phyloP scores from a whole-genome alignment of 2,329 filamentous ascomycete species.

The Endocalyx cinctus region DNA sequence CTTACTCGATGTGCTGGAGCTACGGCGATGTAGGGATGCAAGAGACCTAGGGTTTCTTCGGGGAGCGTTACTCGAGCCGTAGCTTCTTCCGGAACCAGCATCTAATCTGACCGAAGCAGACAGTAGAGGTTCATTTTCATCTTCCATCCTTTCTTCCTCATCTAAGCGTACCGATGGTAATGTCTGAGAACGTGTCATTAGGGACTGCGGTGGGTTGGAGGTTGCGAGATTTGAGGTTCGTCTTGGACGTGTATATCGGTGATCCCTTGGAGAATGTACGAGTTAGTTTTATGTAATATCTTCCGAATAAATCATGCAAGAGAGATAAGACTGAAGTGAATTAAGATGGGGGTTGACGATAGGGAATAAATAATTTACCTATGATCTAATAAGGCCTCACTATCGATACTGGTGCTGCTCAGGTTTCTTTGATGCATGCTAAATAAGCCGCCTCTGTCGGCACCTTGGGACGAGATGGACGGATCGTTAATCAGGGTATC shows the following conservation, averaged over 20 bases:
- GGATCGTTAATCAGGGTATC: conserved; percentile 37
- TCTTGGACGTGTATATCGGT: conserved; percentile 52
- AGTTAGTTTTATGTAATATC: too few species aligned
- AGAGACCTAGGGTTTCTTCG: conserved; percentile 25
- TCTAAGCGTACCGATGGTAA: conserved; percentile 9
- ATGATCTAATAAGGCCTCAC: conserved; percentile 82
- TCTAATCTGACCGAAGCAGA: conserved; percentile 36
- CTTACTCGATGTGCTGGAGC: conserved; percentile 46
- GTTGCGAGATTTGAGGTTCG: conserved; percentile 46
- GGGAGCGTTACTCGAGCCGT: conserved; percentile 42
- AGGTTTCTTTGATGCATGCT: conserved; percentile 51
- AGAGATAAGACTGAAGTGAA: conserved; percentile 1
- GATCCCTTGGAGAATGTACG: conserved; percentile 11
- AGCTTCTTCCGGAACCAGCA: conserved; percentile 26
- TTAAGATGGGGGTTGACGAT: conserved; percentile 11
- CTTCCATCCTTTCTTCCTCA: conserved; percentile 46
- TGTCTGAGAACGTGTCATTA: conserved; percentile 21
- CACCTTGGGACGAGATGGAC: conserved; percentile 16
- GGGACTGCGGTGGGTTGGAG: conserved; percentile 33
- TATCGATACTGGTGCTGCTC: conserved; percentile 85
- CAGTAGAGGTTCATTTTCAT: conserved; percentile 54
- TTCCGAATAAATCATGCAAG: too few species aligned
- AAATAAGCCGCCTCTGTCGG: conserved; percentile 41
- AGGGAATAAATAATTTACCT: conserved; percentile 32
- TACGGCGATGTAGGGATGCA: conserved; percentile 34